Conservation (phyloP, 257 asterid genomes). For the Solanum ossicruentum region DNA sequence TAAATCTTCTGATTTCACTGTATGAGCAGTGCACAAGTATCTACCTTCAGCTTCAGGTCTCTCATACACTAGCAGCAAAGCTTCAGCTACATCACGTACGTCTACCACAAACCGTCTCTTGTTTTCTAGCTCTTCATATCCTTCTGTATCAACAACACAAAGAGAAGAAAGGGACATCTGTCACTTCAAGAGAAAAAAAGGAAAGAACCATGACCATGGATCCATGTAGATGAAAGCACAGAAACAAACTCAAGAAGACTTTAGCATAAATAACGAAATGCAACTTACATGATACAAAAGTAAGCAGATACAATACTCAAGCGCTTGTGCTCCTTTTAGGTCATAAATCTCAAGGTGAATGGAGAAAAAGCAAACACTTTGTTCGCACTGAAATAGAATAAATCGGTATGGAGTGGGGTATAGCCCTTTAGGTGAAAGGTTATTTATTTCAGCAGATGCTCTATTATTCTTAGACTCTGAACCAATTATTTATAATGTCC, state of each 20-base stretch:
- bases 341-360: not conserved
- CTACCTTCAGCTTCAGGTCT: conserved; percentile 55
- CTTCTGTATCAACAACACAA: conserved; percentile 24
- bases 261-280: not conserved
- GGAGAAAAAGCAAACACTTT: not conserved
- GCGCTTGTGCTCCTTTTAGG: not conserved
- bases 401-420: not conserved
- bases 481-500: not conserved
- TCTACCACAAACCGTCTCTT: conserved; percentile 24
- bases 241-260: not conserved
- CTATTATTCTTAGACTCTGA: not conserved
- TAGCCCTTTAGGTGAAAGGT: not conserved
- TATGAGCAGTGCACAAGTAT: conserved; percentile 50
- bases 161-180: not conserved
- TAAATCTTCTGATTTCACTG: conserved; percentile 15
- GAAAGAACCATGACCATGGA: not conserved
- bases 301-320: not conserved
- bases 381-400: not conserved
- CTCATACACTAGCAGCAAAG: conserved; percentile 45
- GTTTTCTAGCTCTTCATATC: conserved; percentile 36
- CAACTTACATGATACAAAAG: not conserved
- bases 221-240: not conserved
- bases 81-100: conserved; percentile 62
- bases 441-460: not conserved
- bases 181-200: not conserved